Evolutionary conservation across 2,329 filamentous ascomycete species (phyloP), one percentile per base, ranked within the genome.

Genomic region (Alternaria sp.): DNA sequence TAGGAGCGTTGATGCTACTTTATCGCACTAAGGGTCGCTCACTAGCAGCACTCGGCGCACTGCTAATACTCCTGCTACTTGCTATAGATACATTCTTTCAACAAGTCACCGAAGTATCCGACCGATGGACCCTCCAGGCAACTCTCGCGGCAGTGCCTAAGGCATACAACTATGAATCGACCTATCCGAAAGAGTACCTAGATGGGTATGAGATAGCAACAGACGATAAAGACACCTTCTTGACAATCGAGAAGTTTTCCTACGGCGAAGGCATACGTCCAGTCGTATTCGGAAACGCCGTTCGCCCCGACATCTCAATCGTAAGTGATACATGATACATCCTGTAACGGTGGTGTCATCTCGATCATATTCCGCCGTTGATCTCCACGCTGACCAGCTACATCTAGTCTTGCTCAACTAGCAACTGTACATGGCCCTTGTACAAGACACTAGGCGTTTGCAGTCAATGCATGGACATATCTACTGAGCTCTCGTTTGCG

Each of bases 401-500:
- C 25, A 3, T 26, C 25, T 26, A 26, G 25, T 69, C 69, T 0
- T 78, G 76, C 12, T 74, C 74, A 0, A 74, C 66, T 0, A 74
- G 70, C 5, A 77, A 77, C 12, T 78, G 76, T n/a, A 74, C 73
- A 0, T 78, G 74, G 74, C 70, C 72, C 1, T 8, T 1, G 0
- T 77, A 77, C 30, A 62, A 77, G 0, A 73, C 74, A 1, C 61
- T 78, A 0, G 74, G 36, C 0, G 52, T 78, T 0, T 78, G 74
- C 3, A 26, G 25, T 26, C 25, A 26, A 10, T 26, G 25, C 25
- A 3, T 10, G 25, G 25, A 26, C 25, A 26, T 26, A 26, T 10
- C 25, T 10, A 26, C 25, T 26, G 25, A 26, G 9, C 25, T 26
- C 25, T 26, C 25, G 25, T 26, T 26, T 26, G 25, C 25, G 25